Evolutionary conservation across 345 rosid genomes (phyloP).

Genomic region (Gossypioides kirkii): DNA sequence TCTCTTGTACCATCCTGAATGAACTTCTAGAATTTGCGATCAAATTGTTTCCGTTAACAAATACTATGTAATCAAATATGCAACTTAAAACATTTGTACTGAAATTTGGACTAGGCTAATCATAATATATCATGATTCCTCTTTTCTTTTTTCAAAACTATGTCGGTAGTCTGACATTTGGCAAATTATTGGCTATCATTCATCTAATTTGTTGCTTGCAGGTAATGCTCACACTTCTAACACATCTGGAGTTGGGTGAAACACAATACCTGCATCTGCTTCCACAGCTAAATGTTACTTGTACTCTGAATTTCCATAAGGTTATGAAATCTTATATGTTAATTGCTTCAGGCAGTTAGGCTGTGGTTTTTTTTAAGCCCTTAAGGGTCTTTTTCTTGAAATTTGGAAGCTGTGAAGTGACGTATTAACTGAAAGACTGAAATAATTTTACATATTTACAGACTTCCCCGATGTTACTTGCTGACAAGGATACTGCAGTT

Average conservation of each 20-base stretch:
- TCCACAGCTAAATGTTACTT: constrained; percentile 66
- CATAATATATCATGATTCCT: not conserved
- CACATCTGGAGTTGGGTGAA: constrained; percentile 89
- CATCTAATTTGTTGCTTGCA: constrained; percentile 25
- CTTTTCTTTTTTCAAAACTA: not conserved
- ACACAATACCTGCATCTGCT: constrained; percentile 66
- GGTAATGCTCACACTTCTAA: constrained; percentile 89
- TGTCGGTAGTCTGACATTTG: not conserved
- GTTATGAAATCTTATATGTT: constrained; percentile 27
- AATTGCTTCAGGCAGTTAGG: not conserved
- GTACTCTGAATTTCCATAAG: constrained; percentile 89
- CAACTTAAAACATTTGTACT: constrained; percentile 4
- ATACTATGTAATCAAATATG: not conserved
- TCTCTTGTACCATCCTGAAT: constrained; percentile 14
- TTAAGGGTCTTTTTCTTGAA: constrained; percentile 4
- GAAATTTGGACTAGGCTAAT: not conserved
- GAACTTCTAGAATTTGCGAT: not conserved
- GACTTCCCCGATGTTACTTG: constrained; percentile 70
- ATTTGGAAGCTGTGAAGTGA: not conserved
- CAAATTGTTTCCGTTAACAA: not conserved
- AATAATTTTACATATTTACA: constrained; percentile 27
- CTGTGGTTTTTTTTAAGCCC: not conserved
- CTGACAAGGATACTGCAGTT: constrained; percentile 56
- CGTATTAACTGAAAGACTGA: not conserved
- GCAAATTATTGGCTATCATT: not conserved